Percentiles rank a stretch among this genome's conserved stretches.
Evolutionary conservation across 2,329 filamentous ascomycete genomes (phyloP).

Genomic region (Fonsecaea monophora): DNA sequence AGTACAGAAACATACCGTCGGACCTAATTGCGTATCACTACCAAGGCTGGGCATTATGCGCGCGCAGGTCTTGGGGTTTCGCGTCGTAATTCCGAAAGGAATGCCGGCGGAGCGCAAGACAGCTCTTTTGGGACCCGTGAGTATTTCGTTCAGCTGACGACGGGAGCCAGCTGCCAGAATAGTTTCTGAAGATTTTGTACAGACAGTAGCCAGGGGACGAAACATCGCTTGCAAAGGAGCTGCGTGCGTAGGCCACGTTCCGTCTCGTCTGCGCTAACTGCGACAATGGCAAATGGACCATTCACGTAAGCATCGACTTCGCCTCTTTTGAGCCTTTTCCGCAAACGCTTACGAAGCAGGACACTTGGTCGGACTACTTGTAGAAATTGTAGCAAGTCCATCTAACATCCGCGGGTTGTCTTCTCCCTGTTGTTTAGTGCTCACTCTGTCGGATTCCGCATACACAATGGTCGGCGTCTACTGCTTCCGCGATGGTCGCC

Average conservation of each 20-base stretch:
- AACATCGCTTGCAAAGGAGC: background rate
- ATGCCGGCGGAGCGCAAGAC: background rate
- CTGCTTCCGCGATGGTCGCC: background rate
- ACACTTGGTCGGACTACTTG: background rate
- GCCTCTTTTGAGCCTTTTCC: background rate
- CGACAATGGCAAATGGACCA: background rate
- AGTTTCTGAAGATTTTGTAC: background rate
- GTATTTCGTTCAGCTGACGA: background rate
- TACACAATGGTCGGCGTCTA: background rate
- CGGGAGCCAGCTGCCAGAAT: background rate
- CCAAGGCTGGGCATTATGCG: background rate
- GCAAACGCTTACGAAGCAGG: background rate
- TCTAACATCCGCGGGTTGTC: background rate
- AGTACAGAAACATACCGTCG: background rate
- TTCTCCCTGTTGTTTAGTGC: background rate
- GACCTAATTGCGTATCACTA: background rate
- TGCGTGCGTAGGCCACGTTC: background rate
- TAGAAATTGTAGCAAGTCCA: background rate
- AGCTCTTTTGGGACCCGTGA: background rate
- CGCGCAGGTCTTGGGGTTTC: background rate
- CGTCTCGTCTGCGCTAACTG: background rate
- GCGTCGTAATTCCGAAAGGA: background rate
- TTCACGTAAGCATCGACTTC: background rate
- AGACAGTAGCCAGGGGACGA: background rate
- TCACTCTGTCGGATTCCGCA: background rate